Conservation (phyloP, 2,329 filamentous ascomycete genomes). For the Aspergillus novoparasiticus region DNA sequence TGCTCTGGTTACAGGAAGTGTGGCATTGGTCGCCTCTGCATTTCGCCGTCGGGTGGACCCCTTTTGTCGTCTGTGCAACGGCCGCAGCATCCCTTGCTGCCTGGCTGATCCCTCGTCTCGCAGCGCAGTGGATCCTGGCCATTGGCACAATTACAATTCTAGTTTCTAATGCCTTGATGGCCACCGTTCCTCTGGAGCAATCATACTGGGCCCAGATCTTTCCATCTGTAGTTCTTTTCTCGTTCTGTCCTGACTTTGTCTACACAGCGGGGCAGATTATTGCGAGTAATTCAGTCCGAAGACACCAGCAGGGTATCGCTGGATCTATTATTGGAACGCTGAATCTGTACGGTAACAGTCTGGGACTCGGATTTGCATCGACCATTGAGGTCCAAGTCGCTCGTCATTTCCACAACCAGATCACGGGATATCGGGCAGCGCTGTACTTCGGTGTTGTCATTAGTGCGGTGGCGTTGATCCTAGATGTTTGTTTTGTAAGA, state of each 20-base stretch:
- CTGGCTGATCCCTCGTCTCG: constrained; percentile 50
- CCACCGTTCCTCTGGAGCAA: constrained; percentile 51
- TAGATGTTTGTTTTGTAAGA: constrained; percentile 34
- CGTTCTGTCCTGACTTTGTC: constrained; percentile 53
- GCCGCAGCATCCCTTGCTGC: constrained; percentile 45
- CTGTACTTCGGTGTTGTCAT: constrained; percentile 36
- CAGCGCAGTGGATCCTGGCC: constrained; percentile 53
- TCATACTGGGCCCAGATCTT: constrained; percentile 50
- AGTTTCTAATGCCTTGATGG: constrained; percentile 39
- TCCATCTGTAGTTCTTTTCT: constrained; percentile 37
- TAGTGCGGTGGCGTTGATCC: constrained; percentile 29
- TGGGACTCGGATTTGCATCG: constrained; percentile 49
- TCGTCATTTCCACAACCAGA: constrained; percentile 13
- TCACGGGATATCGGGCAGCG: constrained; percentile 35
- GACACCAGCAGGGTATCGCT: constrained; percentile 55
- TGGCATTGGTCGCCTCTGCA: constrained; percentile 46
- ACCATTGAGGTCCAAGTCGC: constrained; percentile 38
- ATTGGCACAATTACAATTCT: constrained; percentile 42
- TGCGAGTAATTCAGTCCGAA: constrained; percentile 54
- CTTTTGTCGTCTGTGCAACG: constrained; percentile 45
- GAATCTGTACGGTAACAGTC: constrained; percentile 46
- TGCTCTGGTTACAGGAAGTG: constrained; percentile 49
- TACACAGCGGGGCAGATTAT: constrained; percentile 57
- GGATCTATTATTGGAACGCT: constrained; percentile 53
- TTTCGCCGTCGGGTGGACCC: constrained; percentile 43